Evolutionary conservation across 2,329 filamentous ascomycete genomes (phyloP).

Genomic region (Penicillium glabrum): DNA sequence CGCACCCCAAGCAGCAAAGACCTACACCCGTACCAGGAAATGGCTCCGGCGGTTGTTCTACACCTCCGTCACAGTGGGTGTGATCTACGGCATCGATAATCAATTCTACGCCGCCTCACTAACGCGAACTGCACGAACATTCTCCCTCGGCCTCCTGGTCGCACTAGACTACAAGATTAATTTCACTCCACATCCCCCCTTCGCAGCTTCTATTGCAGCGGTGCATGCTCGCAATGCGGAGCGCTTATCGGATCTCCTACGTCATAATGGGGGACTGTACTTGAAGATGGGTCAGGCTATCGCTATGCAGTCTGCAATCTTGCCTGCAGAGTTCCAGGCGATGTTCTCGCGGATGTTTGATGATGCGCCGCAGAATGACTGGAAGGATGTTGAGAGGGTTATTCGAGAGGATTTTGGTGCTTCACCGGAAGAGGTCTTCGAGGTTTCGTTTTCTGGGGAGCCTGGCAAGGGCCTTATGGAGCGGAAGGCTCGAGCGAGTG

Average conservation of each 20-base stretch:
- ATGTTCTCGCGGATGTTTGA: slow-evolving; percentile 99
- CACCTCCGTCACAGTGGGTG: slow-evolving; percentile 58
- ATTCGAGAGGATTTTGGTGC: slow-evolving; percentile 85
- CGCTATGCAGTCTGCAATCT: slow-evolving; percentile 92
- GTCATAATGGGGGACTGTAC: slow-evolving; percentile 87
- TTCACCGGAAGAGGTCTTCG: slow-evolving; percentile 86
- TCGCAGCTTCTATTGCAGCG: slow-evolving; percentile 71
- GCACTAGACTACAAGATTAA: slow-evolving; percentile 96
- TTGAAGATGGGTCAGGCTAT: slow-evolving; percentile 98
- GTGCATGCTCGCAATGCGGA: slow-evolving; percentile 83
- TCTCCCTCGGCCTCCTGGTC: slow-evolving; percentile 73
- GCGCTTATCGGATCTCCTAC: slow-evolving; percentile 75
- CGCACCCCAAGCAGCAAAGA: slow-evolving; percentile 66
- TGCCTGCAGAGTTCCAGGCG: slow-evolving; percentile 90
- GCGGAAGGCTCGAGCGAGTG: slow-evolving; percentile 69
- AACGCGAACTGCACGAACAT: slow-evolving; percentile 76
- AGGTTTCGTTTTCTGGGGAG: slow-evolving; percentile 74
- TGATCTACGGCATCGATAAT: slow-evolving; percentile 67
- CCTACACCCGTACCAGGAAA: slow-evolving; percentile 68
- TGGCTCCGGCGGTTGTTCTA: slow-evolving; percentile 75
- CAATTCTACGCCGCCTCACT: slow-evolving; percentile 77
- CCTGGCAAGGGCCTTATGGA: slow-evolving; percentile 67
- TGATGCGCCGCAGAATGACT: slow-evolving; percentile 89
- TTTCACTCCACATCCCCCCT: slow-evolving; percentile 76
- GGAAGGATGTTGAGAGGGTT: slow-evolving; percentile 81